Conservation (phyloP, 305 asterid genomes). For the Striga hermonthica region DNA sequence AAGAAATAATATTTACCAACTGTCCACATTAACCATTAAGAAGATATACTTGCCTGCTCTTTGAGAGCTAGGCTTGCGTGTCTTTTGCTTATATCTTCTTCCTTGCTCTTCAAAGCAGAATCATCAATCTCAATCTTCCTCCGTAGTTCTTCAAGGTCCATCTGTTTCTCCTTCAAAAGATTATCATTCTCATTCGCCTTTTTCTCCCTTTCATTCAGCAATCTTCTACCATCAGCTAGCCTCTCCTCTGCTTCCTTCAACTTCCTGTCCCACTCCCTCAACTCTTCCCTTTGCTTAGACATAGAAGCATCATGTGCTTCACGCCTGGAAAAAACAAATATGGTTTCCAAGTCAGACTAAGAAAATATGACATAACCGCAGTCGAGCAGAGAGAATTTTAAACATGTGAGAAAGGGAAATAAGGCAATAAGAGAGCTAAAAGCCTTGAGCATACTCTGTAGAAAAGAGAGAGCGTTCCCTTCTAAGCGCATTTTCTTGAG, state of each 20-base stretch:
- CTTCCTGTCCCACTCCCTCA: constrained; percentile 83
- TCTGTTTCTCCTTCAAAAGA: constrained; percentile 60
- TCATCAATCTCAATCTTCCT: constrained; percentile 61
- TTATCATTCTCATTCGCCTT: constrained; percentile 79
- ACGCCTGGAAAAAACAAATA: constrained; percentile 49
- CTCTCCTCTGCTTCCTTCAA: constrained; percentile 85
- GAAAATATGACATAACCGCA: constrained; percentile 17
- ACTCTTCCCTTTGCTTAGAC: constrained; percentile 82
- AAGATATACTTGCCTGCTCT: constrained; percentile 81
- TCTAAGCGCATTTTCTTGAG: constrained; percentile 77
- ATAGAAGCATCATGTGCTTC: constrained; percentile 58
- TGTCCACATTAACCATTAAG: constrained; percentile 26
- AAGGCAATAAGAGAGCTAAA: constrained; percentile 18
- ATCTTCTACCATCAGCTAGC: constrained; percentile 75
- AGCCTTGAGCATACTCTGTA: constrained; percentile 58
- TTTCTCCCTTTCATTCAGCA: constrained; percentile 93
- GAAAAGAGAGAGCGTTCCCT: constrained; percentile 67
- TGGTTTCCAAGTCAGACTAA: constrained; percentile 30
- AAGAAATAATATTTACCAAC: not conserved
- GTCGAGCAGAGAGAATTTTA: not conserved
- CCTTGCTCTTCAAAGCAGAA: constrained; percentile 63
- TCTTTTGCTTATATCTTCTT: constrained; percentile 70
- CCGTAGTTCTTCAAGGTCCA: constrained; percentile 64
- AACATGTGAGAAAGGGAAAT: constrained; percentile 26
- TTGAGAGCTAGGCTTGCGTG: constrained; percentile 47